These are phyloP conservation scores for Sphagnum contortum DNA, from an alignment of 225 moss, liverwort and hornwort genomes.

Conservation along the genomic window DNA sequence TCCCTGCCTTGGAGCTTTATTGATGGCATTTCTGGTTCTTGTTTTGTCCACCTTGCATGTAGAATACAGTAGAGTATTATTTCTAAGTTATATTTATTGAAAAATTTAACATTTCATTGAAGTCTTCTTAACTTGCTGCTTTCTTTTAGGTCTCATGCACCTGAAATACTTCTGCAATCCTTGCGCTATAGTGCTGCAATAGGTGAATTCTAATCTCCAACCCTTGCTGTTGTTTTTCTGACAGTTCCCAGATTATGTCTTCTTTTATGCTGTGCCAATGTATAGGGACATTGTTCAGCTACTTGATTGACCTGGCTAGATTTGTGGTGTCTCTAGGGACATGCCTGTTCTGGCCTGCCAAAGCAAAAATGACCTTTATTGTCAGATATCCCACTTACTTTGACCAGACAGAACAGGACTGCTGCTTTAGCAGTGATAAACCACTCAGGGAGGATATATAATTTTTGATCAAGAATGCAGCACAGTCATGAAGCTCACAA, in stretches of 20 bases:
- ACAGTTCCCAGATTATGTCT: too few relatives aligned
- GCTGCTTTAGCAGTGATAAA: background rate
- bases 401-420: too few relatives aligned
- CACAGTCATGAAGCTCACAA: background rate
- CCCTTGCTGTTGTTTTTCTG: too few relatives aligned
- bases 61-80: too few relatives aligned
- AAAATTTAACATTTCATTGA: too few relatives aligned
- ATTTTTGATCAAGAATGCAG: background rate
- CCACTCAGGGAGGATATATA: too few relatives aligned
- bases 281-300: too few relatives aligned
- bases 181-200: slow-evolving; percentile 49
- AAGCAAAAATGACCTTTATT: background rate
- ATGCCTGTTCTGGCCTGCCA: slow-evolving; percentile 72
- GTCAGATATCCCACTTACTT: too few relatives aligned
- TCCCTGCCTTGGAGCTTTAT: too few relatives aligned
- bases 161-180: slow-evolving; percentile 62
- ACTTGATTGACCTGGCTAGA: slow-evolving; percentile 1
- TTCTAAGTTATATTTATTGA: too few relatives aligned
- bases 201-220: slow-evolving; percentile 10
- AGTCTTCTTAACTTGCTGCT: too few relatives aligned
- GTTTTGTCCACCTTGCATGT: background rate
- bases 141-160: slow-evolving; percentile 69
- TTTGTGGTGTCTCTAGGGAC: slow-evolving; percentile 40
- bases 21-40: background rate
- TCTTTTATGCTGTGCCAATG: too few relatives aligned